A percentile compares a stretch with the other conserved stretches of the same genome.
These are phyloP conservation scores for Candida chauliodis DNA, from an alignment of 805 yeast genomes.

Conservation along the genomic window DNA sequence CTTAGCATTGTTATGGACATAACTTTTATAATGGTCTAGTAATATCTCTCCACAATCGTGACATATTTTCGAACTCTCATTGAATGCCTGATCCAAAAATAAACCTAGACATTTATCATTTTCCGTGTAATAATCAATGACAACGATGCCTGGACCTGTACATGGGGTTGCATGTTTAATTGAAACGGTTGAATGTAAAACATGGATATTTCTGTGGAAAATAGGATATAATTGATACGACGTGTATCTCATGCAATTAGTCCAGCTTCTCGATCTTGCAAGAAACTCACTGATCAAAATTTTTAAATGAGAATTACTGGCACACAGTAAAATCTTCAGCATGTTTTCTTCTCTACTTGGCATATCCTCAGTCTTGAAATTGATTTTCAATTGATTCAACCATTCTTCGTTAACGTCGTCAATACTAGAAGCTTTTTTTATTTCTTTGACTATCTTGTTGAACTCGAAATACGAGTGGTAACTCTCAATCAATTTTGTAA, in stretches of 20 bases:
- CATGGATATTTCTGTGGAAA: constrained; percentile 72
- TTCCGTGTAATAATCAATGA: constrained; percentile 85
- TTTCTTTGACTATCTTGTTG: constrained; percentile 16
- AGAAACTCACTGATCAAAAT: constrained; percentile 50
- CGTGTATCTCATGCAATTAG: constrained; percentile 32
- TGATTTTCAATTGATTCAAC: constrained; percentile 23
- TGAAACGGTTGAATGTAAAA: constrained; percentile 79
- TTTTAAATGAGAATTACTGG: constrained; percentile 33
- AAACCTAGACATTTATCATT: constrained; percentile 89
- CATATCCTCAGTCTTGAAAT: constrained; percentile 23
- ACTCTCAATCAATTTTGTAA: constrained; percentile 51
- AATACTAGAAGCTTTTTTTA: constrained; percentile 20
- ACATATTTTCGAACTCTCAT: constrained; percentile 65
- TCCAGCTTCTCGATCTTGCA: constrained; percentile 46
- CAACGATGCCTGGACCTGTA: constrained; percentile 80
- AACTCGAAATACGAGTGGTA: constrained; percentile 36
- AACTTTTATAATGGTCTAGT: constrained; percentile 75
- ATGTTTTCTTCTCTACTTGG: constrained; percentile 38
- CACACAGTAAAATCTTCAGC: constrained; percentile 32
- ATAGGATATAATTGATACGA: constrained; percentile 41
- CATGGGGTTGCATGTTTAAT: constrained; percentile 87
- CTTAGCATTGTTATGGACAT: constrained; percentile 84
- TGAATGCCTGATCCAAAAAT: constrained; percentile 74
- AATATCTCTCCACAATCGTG: constrained; percentile 74
- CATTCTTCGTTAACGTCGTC: constrained; percentile 24